Conservation (phyloP, 495 filamentous ascomycete genomes). For the Neurospora africana region DNA sequence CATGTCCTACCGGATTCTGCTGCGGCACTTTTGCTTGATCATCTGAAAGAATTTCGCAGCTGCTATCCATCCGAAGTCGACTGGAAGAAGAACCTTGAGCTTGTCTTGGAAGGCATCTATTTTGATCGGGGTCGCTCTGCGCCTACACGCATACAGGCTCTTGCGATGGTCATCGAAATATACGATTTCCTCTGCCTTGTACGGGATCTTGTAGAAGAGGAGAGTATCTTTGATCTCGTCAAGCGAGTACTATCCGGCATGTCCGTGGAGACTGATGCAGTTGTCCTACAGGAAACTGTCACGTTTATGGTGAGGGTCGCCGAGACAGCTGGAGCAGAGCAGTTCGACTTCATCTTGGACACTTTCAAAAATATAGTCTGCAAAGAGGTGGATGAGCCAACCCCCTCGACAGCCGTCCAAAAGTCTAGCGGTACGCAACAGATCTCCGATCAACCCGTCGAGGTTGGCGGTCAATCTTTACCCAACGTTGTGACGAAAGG, state of each 20-base stretch:
- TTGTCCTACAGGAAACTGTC: slow-evolving; percentile 40
- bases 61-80: slow-evolving; percentile 59
- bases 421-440: slow-evolving; percentile 6
- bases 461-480: slow-evolving; percentile 30
- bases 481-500: slow-evolving; percentile 46
- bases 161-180: slow-evolving; percentile 59
- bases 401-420: slow-evolving; percentile 20
- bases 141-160: slow-evolving; percentile 54
- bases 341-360: slow-evolving; percentile 44
- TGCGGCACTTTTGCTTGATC: slow-evolving; percentile 45
- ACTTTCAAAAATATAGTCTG: slow-evolving; percentile 34
- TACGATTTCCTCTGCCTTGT: slow-evolving; percentile 50
- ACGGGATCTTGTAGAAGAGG: slow-evolving; percentile 37
- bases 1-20: slow-evolving; percentile 47
- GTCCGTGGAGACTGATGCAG: slow-evolving; percentile 42
- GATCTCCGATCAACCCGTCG: slow-evolving; percentile 10
- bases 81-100: slow-evolving; percentile 55
- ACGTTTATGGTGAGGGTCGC: slow-evolving; percentile 41
- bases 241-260: slow-evolving; percentile 39
- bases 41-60: slow-evolving; percentile 49
- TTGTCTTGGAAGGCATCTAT: slow-evolving; percentile 57
- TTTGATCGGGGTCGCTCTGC: slow-evolving; percentile 50
- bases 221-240: slow-evolving; percentile 31
- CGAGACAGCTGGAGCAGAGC: slow-evolving; percentile 30
- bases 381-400: slow-evolving; percentile 27